Conservation (phyloP, 2,329 filamentous ascomycete species). For the Aureobasidium uvarum region DNA sequence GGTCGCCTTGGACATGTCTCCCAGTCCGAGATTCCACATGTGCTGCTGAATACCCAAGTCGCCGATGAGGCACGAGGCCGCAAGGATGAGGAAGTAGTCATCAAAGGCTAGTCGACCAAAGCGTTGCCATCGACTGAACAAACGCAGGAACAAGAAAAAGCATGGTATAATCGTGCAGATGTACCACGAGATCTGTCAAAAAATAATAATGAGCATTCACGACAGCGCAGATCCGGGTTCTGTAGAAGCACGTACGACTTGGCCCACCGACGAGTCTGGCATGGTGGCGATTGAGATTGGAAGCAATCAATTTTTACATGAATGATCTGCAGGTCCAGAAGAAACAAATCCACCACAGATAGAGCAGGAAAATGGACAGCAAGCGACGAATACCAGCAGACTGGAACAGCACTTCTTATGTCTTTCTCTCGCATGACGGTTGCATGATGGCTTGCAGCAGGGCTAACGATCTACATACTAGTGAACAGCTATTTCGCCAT, state of each 20-base stretch:
- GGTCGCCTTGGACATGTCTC: not conserved
- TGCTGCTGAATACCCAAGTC: conserved; percentile 22
- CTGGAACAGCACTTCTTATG: conserved; percentile 21
- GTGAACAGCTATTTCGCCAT: not conserved
- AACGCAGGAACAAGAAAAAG: conserved; percentile 15
- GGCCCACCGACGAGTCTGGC: conserved; percentile 22
- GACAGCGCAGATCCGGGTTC: not conserved
- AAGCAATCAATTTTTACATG: conserved; percentile 20
- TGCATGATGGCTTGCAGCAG: conserved; percentile 16
- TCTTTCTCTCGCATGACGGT: conserved; percentile 4
- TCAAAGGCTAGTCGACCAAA: conserved; percentile 21
- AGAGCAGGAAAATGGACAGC: not conserved
- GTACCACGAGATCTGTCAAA: conserved; percentile 25
- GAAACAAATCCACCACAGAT: not conserved
- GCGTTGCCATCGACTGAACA: conserved; percentile 18
- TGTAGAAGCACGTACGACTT: conserved; percentile 3
- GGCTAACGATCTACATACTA: conserved; percentile 12
- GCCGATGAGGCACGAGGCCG: conserved; percentile 12
- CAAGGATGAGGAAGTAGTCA: conserved; percentile 22
- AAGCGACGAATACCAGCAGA: not conserved
- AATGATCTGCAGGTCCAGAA: not conserved
- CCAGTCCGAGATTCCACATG: conserved; percentile 24
- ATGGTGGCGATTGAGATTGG: not conserved
- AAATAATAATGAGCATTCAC: not conserved
- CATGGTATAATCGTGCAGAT: conserved; percentile 24